A percentile compares a stretch with the other conserved stretches of the same genome.
phyloP scores from a whole-genome alignment of 1,139 yeast species.

The Nematodospora anomalae region DNA sequence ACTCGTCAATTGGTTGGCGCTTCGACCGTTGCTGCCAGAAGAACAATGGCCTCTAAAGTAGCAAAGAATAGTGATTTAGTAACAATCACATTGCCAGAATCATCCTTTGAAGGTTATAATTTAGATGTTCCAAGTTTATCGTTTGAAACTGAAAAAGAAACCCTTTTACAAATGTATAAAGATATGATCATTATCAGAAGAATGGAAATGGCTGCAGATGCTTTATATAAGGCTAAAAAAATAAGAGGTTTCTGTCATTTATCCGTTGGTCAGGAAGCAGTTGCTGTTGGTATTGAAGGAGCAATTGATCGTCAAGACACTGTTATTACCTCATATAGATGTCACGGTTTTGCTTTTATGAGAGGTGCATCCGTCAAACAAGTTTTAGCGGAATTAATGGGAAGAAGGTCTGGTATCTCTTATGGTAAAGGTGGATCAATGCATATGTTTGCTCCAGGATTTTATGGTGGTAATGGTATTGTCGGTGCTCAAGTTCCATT shows the following conservation, averaged over 20 bases:
- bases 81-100: constrained; percentile 64
- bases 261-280: constrained; percentile 98
- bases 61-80: constrained; percentile 43
- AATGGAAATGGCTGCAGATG: constrained; percentile 99
- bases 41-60: constrained; percentile 33
- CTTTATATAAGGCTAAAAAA: constrained; percentile 96
- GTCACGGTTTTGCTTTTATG: constrained; percentile 97
- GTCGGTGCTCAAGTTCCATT: constrained; percentile 99
- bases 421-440: constrained; percentile 99
- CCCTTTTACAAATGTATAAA: constrained; percentile 89
- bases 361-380: constrained; percentile 91
- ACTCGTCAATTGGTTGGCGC: constrained; percentile 9
- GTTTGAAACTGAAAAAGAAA: constrained; percentile 77
- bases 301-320: constrained; percentile 85
- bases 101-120: constrained; percentile 83
- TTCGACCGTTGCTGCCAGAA: constrained; percentile 17
- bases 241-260: constrained; percentile 98
- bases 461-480: constrained; percentile 99
- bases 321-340: constrained; percentile 94
- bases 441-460: constrained; percentile 96
- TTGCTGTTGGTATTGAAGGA: constrained; percentile 96
- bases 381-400: constrained; percentile 95
- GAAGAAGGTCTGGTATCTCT: constrained; percentile 92
- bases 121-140: constrained; percentile 69
- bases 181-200: constrained; percentile 94